Evolutionary conservation across 257 asterid genomes (phyloP), one percentile per base, ranked within the genome.

Genomic region (Solanum microdontum): DNA sequence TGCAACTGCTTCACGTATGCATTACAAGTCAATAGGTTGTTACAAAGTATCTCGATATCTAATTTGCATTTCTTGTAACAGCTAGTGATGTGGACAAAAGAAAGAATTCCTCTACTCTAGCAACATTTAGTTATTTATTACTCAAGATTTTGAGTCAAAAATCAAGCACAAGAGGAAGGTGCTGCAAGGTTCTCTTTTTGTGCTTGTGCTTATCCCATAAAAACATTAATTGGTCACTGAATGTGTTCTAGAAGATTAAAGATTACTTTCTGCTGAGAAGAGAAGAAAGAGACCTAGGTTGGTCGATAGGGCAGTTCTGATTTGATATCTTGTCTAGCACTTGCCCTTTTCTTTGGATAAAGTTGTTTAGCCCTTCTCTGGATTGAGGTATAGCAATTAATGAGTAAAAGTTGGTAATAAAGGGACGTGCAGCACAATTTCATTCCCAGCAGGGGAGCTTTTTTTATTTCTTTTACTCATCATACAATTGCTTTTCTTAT

Each of bases 1-100:
- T 91, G 96, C 91, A 84, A 87, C 94, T 90, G 92, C 87, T 91
- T 91, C 84, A 68, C 74, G 85, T 34, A 84, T 36, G 26, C 79
- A 66, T 66, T 84, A 39, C 60, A 28, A 62, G 87, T 84, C 55
- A 74, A 55, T 36, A 87, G 74, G 82, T 66, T 80, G 79, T 66
- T 24, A 84, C 60, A 66, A 84, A 80, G 85, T 48, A 80, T 80
- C 73, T 58, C 14, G 36, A 60, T 24, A 60, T 26, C 75, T 30
- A 55, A 64, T 84, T 60, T 24, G 73, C 15, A 1, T 66, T 84
- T 66, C 40, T 26, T 23, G 72, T 36, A 84, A 40, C 30, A 39
- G 62, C 39, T 14, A 64, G 58, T 62, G 48, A 66, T 70, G 60
- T 84, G 87, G 33, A 66, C 77, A 66, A 84, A 84, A 39, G 75